Base-by-base conservation (phyloP, 495 filamentous ascomycete genomes). In the Penicillium bialowiezense region DNA sequence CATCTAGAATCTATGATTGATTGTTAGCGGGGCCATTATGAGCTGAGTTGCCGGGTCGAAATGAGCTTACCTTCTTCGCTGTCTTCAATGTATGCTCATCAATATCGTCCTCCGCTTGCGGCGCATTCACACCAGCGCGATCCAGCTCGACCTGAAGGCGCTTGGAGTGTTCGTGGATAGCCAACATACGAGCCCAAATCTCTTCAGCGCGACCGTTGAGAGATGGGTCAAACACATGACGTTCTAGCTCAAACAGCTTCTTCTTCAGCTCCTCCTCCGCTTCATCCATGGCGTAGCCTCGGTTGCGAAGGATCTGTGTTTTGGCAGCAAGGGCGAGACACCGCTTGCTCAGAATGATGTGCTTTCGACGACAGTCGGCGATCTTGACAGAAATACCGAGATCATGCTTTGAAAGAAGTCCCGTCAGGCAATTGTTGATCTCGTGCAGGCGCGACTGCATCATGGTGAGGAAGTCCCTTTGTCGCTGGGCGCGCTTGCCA, bases 131-230 rank as follows among this genome's bases (percentile, higher is more conserved):
- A 50, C 79, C 83, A 44, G 77, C 64, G 60, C 82, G 86, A 57
- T 87, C 84, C 54, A 93, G 77, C 71, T 96, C 91, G 41, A 77
- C 77, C 67, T 90, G 86, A 53, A 99, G 70, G 37, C 81, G 79
- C 60, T 85, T 83, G 28, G 88, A 87, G 54, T 90, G 81, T 52
- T 92, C 89, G 55, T 89, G 75, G 29, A 97, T 81, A 20, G 85
- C 85, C 45, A 95, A 81, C 79, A 99, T 86, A 26, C 95, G 76
- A 29, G 93, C 95, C 93, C 93, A 99, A 41, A 99, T 87, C 73
- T 99, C 93, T 68, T 99, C 93, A 43, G 83, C 83, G 46, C 91
- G 74, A 4, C 90, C 91, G 41, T 77, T 85, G 37, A 96, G 74
- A 14, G 84, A 85, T 2, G 95, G 92, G 69, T 99, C 95, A 45